These are phyloP conservation scores for Calamus simplicifolius DNA, from an alignment of 176 grass and related monocot species.

Conservation along the genomic window DNA sequence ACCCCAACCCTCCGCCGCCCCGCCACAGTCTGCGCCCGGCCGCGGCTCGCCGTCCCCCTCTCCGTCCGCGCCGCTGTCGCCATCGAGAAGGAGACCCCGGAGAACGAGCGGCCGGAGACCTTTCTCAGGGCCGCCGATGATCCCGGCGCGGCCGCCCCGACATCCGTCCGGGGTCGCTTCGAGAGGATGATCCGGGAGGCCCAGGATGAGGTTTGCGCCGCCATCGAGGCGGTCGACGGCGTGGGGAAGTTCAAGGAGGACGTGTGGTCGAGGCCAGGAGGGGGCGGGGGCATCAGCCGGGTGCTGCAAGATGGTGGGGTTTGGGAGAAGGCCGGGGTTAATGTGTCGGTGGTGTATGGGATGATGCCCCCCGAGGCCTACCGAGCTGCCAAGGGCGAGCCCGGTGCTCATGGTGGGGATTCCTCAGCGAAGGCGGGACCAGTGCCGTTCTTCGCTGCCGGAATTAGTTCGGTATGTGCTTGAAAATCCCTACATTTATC, in stretches of 20 bases:
- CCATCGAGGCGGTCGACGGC: constrained; percentile 76
- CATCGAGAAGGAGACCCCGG: constrained; percentile 97
- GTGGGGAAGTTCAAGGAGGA: constrained; percentile 73
- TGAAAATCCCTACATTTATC: not conserved
- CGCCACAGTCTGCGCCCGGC: no score
- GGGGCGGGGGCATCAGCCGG: constrained; percentile 89
- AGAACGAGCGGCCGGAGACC: constrained; percentile 81
- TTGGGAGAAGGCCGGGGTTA: constrained; percentile 95
- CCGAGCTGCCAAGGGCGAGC: constrained; percentile 75
- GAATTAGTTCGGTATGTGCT: constrained; percentile 82
- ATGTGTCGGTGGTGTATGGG: constrained; percentile 95
- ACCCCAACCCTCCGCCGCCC: constrained; percentile 3
- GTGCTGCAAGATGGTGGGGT: constrained; percentile 86
- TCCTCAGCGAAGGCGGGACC: constrained; percentile 52
- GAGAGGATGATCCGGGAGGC: constrained; percentile 84
- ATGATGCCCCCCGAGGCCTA: constrained; percentile 94
- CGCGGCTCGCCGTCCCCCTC: constrained; percentile 1
- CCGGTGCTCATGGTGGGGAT: constrained; percentile 21
- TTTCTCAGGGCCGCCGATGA: constrained; percentile 56
- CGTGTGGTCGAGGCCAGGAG: constrained; percentile 82
- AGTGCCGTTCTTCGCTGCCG: constrained; percentile 88
- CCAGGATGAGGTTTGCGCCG: constrained; percentile 88
- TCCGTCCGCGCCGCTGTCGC: constrained; percentile 49
- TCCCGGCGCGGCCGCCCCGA: constrained; percentile 26
- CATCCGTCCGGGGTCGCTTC: constrained; percentile 85